Conservation (phyloP, 208 protist genomes). For the Acanthamoeba castellanii region DNA sequence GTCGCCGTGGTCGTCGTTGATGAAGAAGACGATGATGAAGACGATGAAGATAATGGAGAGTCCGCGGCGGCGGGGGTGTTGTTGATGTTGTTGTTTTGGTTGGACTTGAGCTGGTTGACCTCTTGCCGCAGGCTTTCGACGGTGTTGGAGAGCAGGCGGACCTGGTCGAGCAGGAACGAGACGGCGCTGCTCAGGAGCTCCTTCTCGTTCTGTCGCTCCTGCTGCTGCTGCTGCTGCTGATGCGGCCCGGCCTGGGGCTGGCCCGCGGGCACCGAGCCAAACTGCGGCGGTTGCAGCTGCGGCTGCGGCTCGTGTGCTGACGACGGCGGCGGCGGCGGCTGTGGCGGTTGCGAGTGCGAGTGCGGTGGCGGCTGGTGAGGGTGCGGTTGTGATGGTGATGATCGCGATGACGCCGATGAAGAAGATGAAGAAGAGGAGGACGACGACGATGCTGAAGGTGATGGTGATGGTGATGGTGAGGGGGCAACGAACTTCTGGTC, state of each 20-base stretch:
- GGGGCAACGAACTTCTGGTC: not conserved
- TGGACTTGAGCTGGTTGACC: conserved; percentile 1
- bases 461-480: too few relatives aligned
- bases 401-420: not conserved
- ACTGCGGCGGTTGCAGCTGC: too few relatives aligned
- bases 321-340: not conserved
- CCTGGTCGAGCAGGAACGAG: conserved; percentile 29
- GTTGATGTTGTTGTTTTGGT: not conserved
- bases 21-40: not conserved
- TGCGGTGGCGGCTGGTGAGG: not conserved
- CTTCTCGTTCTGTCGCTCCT: not conserved
- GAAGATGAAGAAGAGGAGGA: not conserved
- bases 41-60: not conserved
- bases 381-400: not conserved
- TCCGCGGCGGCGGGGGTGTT: too few relatives aligned
- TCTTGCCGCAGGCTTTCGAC: not conserved
- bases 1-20: too few relatives aligned
- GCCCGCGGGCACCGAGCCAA: too few relatives aligned
- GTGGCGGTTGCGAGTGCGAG: not conserved
- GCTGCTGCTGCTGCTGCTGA: too few relatives aligned
- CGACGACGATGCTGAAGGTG: too few relatives aligned
- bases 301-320: not conserved
- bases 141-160: not conserved
- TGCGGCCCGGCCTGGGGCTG: not conserved
- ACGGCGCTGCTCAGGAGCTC: conserved; percentile 35